A percentile compares a stretch with the other conserved stretches of the same genome.
Evolutionary conservation across 1,284 basidiomycete genomes (phyloP).

Genomic region (Apiotrichum domesticum): DNA sequence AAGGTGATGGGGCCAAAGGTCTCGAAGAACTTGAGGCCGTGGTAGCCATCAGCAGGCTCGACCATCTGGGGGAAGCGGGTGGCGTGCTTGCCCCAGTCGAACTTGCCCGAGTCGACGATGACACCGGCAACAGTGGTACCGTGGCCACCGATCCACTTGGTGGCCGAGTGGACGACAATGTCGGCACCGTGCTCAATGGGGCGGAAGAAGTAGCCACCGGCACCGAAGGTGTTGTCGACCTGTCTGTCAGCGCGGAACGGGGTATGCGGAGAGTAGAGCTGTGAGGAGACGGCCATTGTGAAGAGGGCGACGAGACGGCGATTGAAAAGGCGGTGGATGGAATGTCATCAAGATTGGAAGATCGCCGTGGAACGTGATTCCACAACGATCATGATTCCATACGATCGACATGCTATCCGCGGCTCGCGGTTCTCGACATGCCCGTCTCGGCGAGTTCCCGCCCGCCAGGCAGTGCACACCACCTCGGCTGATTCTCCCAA

Average conservation of each 20-base stretch:
- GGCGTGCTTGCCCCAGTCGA: constrained; percentile 79
- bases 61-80: constrained; percentile 61
- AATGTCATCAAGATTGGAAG: no score
- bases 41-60: constrained; percentile 72
- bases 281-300: no score
- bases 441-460: no score
- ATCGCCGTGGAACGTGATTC: no score
- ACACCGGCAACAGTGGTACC: constrained; percentile 83
- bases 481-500: no score
- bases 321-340: no score
- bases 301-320: no score
- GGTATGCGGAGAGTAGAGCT: no score
- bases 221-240: constrained; percentile 83
- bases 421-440: no score
- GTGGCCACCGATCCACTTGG: constrained; percentile 88
- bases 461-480: no score
- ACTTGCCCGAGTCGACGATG: constrained; percentile 74
- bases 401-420: no score
- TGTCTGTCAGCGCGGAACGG: neutral
- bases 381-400: no score
- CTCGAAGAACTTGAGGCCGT: constrained; percentile 67
- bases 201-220: constrained; percentile 55
- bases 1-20: constrained; percentile 56
- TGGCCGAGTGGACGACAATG: constrained; percentile 78
- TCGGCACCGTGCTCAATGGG: constrained; percentile 57